Conservation (phyloP, 306 rosid species). For the Pachyrhizus erosus region DNA sequence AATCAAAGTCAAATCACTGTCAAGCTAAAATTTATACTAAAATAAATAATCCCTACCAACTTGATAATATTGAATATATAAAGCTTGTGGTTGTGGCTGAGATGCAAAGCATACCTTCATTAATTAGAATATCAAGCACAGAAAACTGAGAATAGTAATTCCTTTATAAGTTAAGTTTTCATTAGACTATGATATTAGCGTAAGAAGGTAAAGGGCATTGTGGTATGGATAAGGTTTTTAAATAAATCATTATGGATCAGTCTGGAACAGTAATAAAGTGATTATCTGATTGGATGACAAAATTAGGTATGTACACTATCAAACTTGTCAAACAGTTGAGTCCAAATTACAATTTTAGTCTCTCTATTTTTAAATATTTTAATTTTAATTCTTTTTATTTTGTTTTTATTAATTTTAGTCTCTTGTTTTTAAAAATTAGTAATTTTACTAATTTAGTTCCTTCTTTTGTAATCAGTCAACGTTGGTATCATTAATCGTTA, state of each 20-base stretch:
- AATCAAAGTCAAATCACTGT: slow-evolving; percentile 54
- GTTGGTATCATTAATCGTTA: too few relatives aligned
- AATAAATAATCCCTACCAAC: slow-evolving; percentile 15
- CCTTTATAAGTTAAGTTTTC: slow-evolving; percentile 41
- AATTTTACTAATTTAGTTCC: too few relatives aligned
- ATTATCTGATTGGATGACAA: slow-evolving; percentile 18
- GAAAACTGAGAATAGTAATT: slow-evolving; percentile 6
- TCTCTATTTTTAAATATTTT: too few relatives aligned
- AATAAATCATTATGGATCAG: slow-evolving; percentile 21
- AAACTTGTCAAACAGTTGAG: slow-evolving; percentile 19
- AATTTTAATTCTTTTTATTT: too few relatives aligned
- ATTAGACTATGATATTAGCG: background rate
- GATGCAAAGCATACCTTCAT: slow-evolving; percentile 24
- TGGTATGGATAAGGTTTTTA: slow-evolving; percentile 46
- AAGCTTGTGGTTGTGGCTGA: slow-evolving; percentile 40
- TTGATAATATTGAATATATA: slow-evolving; percentile 18
- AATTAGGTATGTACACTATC: slow-evolving; percentile 29
- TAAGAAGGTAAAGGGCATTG: slow-evolving; percentile 3
- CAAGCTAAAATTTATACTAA: slow-evolving; percentile 35
- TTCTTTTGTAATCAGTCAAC: too few relatives aligned
- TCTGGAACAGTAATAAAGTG: background rate
- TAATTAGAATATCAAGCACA: slow-evolving; percentile 38
- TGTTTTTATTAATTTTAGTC: too few relatives aligned
- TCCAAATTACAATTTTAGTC: too few relatives aligned
- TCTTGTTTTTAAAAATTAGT: too few relatives aligned